Evolutionary conservation across 208 protist species (phyloP).

Genomic region (Trypanosoma mega): DNA sequence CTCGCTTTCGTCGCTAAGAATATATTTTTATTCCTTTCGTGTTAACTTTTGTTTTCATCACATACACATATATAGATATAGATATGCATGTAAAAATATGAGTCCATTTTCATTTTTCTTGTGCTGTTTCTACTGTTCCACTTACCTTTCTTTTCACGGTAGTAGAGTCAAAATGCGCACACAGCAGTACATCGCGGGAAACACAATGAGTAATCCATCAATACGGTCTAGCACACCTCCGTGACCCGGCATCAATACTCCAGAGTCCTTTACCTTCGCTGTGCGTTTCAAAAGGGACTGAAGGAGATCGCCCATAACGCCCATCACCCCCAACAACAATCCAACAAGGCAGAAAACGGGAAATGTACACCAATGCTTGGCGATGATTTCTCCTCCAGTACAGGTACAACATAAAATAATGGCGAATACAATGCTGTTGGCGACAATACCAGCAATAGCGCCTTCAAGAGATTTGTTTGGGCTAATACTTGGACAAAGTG

Average conservation of each 20-base stretch:
- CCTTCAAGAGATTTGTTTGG: constrained; percentile 91
- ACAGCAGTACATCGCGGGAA: constrained; percentile 70
- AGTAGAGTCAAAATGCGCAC: constrained; percentile 30
- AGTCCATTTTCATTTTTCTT: constrained; percentile 3
- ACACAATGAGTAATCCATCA: constrained; percentile 79
- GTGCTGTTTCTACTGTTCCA: background rate
- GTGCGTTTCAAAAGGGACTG: constrained; percentile 89
- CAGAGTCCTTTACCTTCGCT: constrained; percentile 84
- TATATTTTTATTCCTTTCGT: too few species aligned
- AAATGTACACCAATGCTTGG: constrained; percentile 34
- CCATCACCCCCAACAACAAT: constrained; percentile 53
- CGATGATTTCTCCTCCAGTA: constrained; percentile 25
- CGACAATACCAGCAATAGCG: constrained; percentile 61
- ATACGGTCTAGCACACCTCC: constrained; percentile 90
- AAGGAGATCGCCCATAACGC: constrained; percentile 84
- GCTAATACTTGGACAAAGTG: constrained; percentile 64
- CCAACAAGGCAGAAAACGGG: constrained; percentile 58
- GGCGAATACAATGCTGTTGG: constrained; percentile 53
- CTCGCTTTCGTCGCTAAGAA: too few species aligned
- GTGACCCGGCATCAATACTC: constrained; percentile 83
- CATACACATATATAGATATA: too few species aligned
- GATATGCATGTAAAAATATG: background rate
- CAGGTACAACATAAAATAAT: constrained; percentile 31
- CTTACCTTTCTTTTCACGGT: constrained; percentile 7
- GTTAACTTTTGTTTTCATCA: too few species aligned